These are phyloP conservation scores for Rhodotorula sp. DNA, from an alignment of 1,284 basidiomycete species.

Conservation along the genomic window DNA sequence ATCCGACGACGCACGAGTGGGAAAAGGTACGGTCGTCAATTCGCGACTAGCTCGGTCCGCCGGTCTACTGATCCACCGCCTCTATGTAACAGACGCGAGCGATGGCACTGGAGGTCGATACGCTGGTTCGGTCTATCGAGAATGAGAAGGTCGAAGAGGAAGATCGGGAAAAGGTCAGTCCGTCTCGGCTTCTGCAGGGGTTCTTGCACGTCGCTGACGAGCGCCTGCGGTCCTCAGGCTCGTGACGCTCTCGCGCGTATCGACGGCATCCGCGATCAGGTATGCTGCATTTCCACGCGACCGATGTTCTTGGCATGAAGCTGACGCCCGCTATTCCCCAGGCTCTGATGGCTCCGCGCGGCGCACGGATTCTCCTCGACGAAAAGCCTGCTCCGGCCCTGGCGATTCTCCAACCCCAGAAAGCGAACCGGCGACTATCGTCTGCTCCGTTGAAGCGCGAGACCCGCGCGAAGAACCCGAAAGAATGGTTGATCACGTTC, in stretches of 20 bases:
- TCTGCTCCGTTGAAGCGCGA: neutral
- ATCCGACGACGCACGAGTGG: slow-evolving; percentile 95
- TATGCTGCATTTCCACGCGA: slow-evolving; percentile 45
- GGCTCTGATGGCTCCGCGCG: slow-evolving; percentile 77
- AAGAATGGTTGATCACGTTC: slow-evolving; percentile 89
- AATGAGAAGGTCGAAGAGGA: slow-evolving; percentile 96
- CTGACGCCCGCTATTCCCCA: slow-evolving; percentile 25
- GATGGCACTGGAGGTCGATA: slow-evolving; percentile 96
- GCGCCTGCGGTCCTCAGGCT: neutral
- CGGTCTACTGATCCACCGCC: too few relatives aligned
- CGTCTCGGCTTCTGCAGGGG: too few relatives aligned
- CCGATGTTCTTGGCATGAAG: neutral
- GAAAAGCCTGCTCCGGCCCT: slow-evolving; percentile 59
- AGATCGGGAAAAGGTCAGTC: slow-evolving; percentile 78
- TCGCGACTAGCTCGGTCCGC: neutral
- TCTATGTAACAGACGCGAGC: slow-evolving; percentile 55
- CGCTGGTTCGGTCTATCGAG: slow-evolving; percentile 91
- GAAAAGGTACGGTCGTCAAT: slow-evolving; percentile 57
- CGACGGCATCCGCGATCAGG: slow-evolving; percentile 83
- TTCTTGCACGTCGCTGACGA: neutral
- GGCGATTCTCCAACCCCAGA: neutral
- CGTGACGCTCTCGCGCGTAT: slow-evolving; percentile 93
- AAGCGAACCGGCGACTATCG: neutral
- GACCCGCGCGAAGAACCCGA: slow-evolving; percentile 50
- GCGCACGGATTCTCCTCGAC: slow-evolving; percentile 79